Conservation (phyloP, 345 rosid genomes). For the Durio zibethinus region DNA sequence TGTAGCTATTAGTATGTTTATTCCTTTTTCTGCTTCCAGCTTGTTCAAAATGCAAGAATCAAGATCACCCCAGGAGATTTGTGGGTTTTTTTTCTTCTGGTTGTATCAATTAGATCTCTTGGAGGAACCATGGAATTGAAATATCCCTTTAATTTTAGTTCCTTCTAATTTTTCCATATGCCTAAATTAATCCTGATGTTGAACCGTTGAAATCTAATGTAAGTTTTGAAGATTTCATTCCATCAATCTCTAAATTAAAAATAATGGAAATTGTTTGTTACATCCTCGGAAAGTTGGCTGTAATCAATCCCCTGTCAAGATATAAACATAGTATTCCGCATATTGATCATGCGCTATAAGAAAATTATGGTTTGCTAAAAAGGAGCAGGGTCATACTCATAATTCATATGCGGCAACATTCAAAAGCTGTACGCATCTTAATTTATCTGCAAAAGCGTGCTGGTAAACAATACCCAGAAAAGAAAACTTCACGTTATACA, state of each 20-base stretch:
- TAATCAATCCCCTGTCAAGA: no score
- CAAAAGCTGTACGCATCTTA: no score
- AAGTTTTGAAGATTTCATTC: background rate
- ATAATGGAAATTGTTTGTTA: background rate
- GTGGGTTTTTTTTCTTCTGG: background rate
- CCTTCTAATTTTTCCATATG: background rate
- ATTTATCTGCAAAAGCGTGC: no score
- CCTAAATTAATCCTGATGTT: background rate
- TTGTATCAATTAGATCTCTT: background rate
- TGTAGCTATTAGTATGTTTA: conserved; percentile 1
- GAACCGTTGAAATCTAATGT: background rate
- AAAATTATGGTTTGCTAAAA: no score
- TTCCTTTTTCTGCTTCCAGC: conserved; percentile 8
- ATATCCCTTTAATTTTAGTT: background rate
- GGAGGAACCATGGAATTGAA: background rate
- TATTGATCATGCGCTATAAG: no score
- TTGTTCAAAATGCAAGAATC: background rate
- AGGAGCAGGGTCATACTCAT: no score
- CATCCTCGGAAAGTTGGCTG: no score
- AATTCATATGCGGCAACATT: no score
- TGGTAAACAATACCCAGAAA: no score
- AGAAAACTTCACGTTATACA: no score
- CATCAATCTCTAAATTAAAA: background rate
- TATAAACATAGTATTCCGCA: background rate
- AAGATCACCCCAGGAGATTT: background rate